A percentile compares a stretch with the other conserved stretches of the same genome.
Evolutionary conservation across 2,329 filamentous ascomycete genomes (phyloP).

Genomic region (Zalaria obscura): DNA sequence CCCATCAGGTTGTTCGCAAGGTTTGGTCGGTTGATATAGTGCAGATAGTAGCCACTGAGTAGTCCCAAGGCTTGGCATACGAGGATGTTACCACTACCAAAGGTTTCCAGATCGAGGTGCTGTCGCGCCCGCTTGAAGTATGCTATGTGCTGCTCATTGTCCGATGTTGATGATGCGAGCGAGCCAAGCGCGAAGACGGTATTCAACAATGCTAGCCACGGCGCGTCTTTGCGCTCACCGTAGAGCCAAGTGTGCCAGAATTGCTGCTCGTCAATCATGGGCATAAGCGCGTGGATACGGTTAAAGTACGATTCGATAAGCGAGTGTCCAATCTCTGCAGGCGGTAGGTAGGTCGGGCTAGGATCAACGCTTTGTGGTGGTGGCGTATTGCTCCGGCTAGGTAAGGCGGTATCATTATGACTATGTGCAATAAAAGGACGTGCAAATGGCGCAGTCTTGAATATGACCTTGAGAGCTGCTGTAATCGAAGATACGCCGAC

Average conservation of each 20-base stretch:
- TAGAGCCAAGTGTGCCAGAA: conserved; percentile 18
- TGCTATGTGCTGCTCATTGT: conserved; percentile 13
- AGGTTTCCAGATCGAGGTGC: conserved; percentile 15
- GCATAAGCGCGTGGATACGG: conserved; percentile 17
- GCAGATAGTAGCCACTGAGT: conserved; percentile 18
- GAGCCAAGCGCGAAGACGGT: conserved; percentile 18
- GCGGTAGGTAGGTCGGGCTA: conserved; percentile 10
- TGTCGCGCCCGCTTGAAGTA: conserved; percentile 16
- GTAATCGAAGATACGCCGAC: conserved; percentile 18
- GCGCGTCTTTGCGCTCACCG: conserved; percentile 13
- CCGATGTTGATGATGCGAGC: conserved; percentile 13
- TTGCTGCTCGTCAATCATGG: conserved; percentile 18
- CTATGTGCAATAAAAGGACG: conserved; percentile 12
- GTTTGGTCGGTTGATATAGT: conserved; percentile 18
- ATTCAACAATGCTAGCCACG: conserved; percentile 18
- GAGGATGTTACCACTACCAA: conserved; percentile 16
- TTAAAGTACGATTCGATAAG: conserved; percentile 18
- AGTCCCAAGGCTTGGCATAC: conserved; percentile 17
- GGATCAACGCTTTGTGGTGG: conserved; percentile 8
- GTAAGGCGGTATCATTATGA: conserved; percentile 12
- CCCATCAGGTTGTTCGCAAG: conserved; percentile 19
- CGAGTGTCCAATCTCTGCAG: conserved; percentile 13
- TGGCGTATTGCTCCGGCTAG: conserved; percentile 13
- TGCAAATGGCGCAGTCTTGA: conserved; percentile 15
- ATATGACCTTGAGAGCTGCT: conserved; percentile 18